Evolutionary conservation across 73 alveolate genomes (phyloP).

Genomic region (Tetrahymena elliotti): DNA sequence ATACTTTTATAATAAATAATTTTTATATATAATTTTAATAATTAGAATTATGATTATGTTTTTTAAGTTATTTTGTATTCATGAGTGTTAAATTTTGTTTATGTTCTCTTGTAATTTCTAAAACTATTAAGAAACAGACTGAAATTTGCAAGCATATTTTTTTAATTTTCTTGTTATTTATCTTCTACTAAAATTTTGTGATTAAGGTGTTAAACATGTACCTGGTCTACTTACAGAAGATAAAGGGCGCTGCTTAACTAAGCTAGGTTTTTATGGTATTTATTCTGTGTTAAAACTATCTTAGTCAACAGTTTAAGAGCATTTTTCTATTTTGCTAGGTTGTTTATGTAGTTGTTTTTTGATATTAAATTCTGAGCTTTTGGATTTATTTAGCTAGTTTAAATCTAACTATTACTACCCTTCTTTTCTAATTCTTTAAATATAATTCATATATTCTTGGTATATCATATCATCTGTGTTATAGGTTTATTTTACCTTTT

Average conservation of each 20-base stretch:
- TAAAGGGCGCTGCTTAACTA: not conserved
- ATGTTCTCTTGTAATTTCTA: not conserved
- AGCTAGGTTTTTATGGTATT: no score
- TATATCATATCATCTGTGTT: not conserved
- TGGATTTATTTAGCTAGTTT: not conserved
- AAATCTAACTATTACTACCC: not conserved
- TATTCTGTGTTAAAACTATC: not conserved
- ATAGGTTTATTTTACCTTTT: not conserved
- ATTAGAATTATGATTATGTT: not conserved
- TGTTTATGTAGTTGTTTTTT: not conserved
- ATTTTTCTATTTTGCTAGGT: not conserved
- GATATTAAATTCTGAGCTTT: not conserved
- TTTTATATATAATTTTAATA: no score
- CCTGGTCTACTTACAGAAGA: not conserved
- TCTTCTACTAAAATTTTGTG: not conserved
- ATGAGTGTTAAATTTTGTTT: not conserved
- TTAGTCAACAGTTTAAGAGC: not conserved
- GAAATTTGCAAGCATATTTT: not conserved
- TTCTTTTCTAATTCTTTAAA: not conserved
- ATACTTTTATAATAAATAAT: no score
- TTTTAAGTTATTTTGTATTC: not conserved
- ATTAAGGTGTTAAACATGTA: not conserved
- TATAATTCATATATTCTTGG: not conserved
- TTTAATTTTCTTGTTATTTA: not conserved
- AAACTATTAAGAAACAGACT: not conserved